Evolutionary conservation across 208 protist genomes (phyloP).

Genomic region (Leishmania arabica): DNA sequence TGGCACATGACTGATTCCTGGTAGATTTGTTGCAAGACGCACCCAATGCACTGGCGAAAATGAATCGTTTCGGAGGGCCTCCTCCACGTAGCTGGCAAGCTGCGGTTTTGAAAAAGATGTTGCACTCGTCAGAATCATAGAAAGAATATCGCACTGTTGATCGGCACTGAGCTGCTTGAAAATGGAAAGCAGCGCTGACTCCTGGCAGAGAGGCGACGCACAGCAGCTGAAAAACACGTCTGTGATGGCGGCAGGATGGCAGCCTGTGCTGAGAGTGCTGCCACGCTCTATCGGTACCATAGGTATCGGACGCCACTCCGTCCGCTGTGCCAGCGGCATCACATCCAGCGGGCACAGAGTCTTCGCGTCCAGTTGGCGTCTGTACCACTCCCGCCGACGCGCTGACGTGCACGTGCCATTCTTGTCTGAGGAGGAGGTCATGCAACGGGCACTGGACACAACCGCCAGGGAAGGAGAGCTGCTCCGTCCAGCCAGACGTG

Average conservation of each 20-base stretch:
- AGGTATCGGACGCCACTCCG: neutral
- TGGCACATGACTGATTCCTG: neutral
- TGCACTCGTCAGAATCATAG: neutral
- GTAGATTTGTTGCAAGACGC: neutral
- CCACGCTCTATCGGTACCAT: neutral
- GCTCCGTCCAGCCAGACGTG: neutral
- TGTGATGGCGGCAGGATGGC: conserved; percentile 9
- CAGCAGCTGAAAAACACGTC: conserved; percentile 34
- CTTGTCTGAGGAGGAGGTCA: neutral
- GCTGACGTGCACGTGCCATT: neutral
- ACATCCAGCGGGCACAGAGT: conserved; percentile 27
- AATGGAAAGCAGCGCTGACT: conserved; percentile 6
- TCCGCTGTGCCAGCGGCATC: conserved; percentile 23
- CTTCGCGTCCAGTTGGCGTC: conserved; percentile 19
- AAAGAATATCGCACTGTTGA: conserved; percentile 23
- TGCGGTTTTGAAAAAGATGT: neutral
- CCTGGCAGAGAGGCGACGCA: conserved; percentile 14
- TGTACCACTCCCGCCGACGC: conserved; percentile 27
- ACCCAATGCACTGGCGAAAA: conserved; percentile 21
- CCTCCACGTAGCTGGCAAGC: neutral
- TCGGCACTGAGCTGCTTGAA: conserved; percentile 23
- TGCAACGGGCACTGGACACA: neutral
- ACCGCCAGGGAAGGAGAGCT: neutral
- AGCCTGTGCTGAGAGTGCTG: neutral
- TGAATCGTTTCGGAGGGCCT: neutral